Conservation (phyloP, 2,329 filamentous ascomycete genomes). For the Colletotrichum tropicicola region DNA sequence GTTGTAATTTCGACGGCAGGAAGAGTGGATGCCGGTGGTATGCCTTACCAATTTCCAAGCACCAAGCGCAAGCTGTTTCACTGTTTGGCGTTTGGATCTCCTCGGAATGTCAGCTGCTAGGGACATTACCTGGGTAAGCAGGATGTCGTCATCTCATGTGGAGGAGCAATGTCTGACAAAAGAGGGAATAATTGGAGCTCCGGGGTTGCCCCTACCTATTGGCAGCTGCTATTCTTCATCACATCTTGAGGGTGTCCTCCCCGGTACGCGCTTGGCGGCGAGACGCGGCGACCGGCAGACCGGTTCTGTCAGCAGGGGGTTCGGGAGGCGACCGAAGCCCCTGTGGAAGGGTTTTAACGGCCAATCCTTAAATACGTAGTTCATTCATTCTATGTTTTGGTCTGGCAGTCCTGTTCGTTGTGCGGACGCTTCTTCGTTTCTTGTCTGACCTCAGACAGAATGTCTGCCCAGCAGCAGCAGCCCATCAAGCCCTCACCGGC, state of each 20-base stretch:
- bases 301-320: neutral
- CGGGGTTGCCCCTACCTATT: neutral
- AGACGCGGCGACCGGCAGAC: neutral
- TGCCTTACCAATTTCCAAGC: no score
- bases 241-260: neutral
- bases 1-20: no score
- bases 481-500: neutral
- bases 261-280: neutral
- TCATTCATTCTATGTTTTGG: neutral
- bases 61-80: no score
- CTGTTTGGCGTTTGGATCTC: neutral
- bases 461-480: constrained; percentile 17
- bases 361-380: neutral
- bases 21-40: no score
- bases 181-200: constrained; percentile 8
- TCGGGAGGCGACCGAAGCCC: neutral
- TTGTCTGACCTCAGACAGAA: neutral
- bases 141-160: constrained; percentile 1
- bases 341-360: neutral
- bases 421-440: neutral
- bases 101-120: neutral
- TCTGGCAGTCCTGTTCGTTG: neutral
- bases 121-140: neutral
- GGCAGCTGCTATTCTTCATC: neutral
- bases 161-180: neutral